Evolutionary conservation across 2,329 filamentous ascomycete genomes (phyloP).

Genomic region (Tothia fuscella): DNA sequence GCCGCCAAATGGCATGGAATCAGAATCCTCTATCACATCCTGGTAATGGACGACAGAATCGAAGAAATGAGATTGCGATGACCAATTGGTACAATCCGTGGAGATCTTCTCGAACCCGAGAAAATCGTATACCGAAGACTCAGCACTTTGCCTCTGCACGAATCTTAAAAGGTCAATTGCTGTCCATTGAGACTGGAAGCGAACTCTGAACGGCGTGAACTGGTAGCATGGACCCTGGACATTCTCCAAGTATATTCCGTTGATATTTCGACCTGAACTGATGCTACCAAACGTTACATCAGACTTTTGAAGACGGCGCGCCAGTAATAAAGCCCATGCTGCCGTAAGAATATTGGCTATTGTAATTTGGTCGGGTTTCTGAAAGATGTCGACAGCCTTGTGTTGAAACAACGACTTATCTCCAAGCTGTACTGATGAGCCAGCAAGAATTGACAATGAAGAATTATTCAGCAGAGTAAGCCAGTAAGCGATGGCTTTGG

Average conservation of each 20-base stretch:
- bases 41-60: slow-evolving; percentile 30
- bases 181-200: slow-evolving; percentile 38
- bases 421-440: slow-evolving; percentile 9
- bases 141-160: slow-evolving; percentile 25
- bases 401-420: slow-evolving; percentile 24
- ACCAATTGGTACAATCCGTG: slow-evolving; percentile 23
- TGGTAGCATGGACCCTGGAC: slow-evolving; percentile 57
- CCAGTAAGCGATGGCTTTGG: slow-evolving; percentile 38
- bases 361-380: slow-evolving; percentile 44
- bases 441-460: slow-evolving; percentile 26
- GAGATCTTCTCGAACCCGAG: slow-evolving; percentile 27
- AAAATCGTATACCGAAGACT: slow-evolving; percentile 23
- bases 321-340: slow-evolving; percentile 52
- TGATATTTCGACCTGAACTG: slow-evolving; percentile 51
- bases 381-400: slow-evolving; percentile 24
- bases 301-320: slow-evolving; percentile 37
- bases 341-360: slow-evolving; percentile 54
- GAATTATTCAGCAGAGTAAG: slow-evolving; percentile 44
- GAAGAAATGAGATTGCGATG: slow-evolving; percentile 20
- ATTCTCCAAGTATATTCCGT: slow-evolving; percentile 41
- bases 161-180: slow-evolving; percentile 21
- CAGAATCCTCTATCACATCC: slow-evolving; percentile 41
- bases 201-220: slow-evolving; percentile 51
- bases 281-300: slow-evolving; percentile 58
- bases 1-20: slow-evolving; percentile 35